Conservation (phyloP, 2,329 filamentous ascomycete species). For the Huntiella moniliformis region DNA sequence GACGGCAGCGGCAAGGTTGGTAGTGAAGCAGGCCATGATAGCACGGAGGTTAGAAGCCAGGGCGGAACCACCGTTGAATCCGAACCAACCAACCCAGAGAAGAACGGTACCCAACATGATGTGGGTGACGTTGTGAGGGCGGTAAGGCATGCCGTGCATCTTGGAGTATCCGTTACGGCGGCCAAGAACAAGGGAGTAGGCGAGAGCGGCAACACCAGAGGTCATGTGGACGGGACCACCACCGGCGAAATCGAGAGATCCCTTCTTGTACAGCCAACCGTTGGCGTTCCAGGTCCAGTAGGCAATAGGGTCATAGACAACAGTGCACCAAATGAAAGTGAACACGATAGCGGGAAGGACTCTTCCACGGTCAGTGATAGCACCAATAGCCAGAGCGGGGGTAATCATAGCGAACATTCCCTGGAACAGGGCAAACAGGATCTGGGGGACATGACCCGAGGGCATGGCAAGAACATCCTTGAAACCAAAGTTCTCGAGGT, state of each 20-base stretch:
- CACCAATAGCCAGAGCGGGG: conserved; percentile 38
- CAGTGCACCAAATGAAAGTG: conserved; percentile 52
- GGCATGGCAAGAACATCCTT: conserved; percentile 58
- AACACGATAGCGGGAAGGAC: conserved; percentile 44
- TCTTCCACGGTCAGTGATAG: conserved; percentile 41
- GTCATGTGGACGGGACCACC: conserved; percentile 60
- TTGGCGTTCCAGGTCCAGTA: conserved; percentile 64
- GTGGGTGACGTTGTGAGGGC: conserved; percentile 55
- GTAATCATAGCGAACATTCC: conserved; percentile 83
- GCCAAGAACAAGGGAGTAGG: conserved; percentile 55
- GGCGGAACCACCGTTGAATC: conserved; percentile 80
- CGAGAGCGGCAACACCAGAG: conserved; percentile 51
- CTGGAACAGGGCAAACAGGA: conserved; percentile 72
- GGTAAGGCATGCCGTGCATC: conserved; percentile 43
- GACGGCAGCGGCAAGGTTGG: conserved; percentile 67
- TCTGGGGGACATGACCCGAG: conserved; percentile 52
- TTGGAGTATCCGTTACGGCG: conserved; percentile 45
- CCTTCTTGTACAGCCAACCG: conserved; percentile 51
- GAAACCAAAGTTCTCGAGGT: conserved; percentile 65
- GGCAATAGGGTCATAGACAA: conserved; percentile 55
- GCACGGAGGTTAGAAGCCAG: conserved; percentile 68
- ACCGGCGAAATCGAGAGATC: conserved; percentile 55
- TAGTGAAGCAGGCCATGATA: conserved; percentile 76
- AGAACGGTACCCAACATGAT: conserved; percentile 55
- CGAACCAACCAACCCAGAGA: conserved; percentile 92